Conservation (phyloP, 768 basidiomycete genomes). For the Boletus tylopilopsis region DNA sequence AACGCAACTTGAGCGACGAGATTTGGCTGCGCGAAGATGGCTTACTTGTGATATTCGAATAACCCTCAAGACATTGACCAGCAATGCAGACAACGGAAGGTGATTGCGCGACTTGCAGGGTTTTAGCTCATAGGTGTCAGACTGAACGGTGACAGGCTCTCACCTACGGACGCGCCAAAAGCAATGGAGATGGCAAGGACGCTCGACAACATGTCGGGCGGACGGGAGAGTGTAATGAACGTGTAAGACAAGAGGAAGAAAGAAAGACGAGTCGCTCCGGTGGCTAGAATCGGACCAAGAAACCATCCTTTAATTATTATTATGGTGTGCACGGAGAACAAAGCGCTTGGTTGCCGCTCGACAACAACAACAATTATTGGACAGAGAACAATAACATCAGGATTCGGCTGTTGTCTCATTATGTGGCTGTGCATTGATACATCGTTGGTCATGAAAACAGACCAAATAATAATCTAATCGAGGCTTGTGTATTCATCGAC, state of each 20-base stretch:
- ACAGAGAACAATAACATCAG: constrained; percentile 29
- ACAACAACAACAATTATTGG: constrained; percentile 21
- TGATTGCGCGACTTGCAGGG: constrained; percentile 49
- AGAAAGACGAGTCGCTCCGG: constrained; percentile 22
- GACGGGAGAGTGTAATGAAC: constrained; percentile 23
- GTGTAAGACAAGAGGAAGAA: constrained; percentile 11
- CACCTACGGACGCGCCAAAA: constrained; percentile 39
- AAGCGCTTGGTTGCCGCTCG: constrained; percentile 22
- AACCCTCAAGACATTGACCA: constrained; percentile 83
- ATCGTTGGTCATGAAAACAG: too few species aligned
- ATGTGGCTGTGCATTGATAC: constrained; percentile 13
- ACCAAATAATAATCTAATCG: too few species aligned
- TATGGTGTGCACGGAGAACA: constrained; percentile 30
- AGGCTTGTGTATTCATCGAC: too few species aligned
- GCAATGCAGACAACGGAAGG: constrained; percentile 75
- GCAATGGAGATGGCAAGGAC: constrained; percentile 34
- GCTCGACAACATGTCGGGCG: constrained; percentile 38
- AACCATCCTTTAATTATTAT: constrained; percentile 26
- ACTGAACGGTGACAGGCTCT: constrained; percentile 8
- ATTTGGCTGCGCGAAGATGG: constrained; percentile 19
- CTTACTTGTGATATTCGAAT: constrained; percentile 66
- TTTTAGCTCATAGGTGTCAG: background rate
- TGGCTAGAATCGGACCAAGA: constrained; percentile 1
- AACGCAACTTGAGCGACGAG: constrained; percentile 11
- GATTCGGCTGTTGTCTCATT: constrained; percentile 10